Evolutionary conservation across 2,329 filamentous ascomycete genomes (phyloP).

Genomic region (Nemania abortiva): DNA sequence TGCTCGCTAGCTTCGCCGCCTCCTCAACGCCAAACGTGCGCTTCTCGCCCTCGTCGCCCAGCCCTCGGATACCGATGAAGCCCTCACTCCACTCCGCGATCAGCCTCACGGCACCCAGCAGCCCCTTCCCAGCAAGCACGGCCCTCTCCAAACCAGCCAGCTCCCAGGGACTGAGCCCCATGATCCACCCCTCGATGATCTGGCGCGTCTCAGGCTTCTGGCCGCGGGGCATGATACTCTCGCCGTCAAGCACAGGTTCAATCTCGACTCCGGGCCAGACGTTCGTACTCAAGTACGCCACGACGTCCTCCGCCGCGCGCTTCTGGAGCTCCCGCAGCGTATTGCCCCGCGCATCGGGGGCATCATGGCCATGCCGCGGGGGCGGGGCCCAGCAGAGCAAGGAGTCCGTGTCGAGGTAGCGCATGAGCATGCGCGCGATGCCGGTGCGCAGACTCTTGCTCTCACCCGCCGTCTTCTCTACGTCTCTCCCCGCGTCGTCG

Average conservation of each 20-base stretch:
- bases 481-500: constrained; percentile 67
- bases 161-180: constrained; percentile 79
- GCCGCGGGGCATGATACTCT: constrained; percentile 78
- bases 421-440: constrained; percentile 77
- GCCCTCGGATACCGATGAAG: constrained; percentile 62
- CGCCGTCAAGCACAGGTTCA: constrained; percentile 79
- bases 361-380: constrained; percentile 60
- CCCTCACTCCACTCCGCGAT: constrained; percentile 90
- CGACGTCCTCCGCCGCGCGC: constrained; percentile 75
- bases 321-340: constrained; percentile 80
- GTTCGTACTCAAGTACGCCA: constrained; percentile 75
- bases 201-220: constrained; percentile 82
- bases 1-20: constrained; percentile 79
- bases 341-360: constrained; percentile 57
- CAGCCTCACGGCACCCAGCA: constrained; percentile 81
- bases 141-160: constrained; percentile 88
- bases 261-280: constrained; percentile 90
- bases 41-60: constrained; percentile 50
- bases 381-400: constrained; percentile 86
- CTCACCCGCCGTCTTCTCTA: constrained; percentile 48
- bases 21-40: constrained; percentile 81
- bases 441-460: constrained; percentile 66
- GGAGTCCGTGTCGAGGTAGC: constrained; percentile 92
- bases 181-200: constrained; percentile 82
- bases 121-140: constrained; percentile 85